These are phyloP conservation scores for Boletus coccyginus DNA, from an alignment of 768 basidiomycete genomes.

Conservation along the genomic window DNA sequence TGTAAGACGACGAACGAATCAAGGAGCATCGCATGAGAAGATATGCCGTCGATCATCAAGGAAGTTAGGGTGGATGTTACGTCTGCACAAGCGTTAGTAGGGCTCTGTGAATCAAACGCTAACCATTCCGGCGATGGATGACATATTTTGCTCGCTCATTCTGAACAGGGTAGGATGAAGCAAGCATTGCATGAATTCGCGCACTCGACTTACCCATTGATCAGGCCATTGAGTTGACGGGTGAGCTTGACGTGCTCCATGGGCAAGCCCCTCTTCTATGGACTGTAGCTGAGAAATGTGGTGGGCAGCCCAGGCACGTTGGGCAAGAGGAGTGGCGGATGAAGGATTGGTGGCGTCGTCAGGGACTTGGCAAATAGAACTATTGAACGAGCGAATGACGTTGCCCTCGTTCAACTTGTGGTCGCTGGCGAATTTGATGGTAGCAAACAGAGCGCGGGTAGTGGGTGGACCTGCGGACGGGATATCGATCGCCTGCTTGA, in stretches of 20 bases:
- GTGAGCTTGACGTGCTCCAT: constrained; percentile 57
- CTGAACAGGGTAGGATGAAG: constrained; percentile 37
- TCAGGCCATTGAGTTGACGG: constrained; percentile 78
- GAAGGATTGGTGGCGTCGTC: not conserved
- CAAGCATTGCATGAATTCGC: not conserved
- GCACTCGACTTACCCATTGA: constrained; percentile 64
- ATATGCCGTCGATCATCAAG: constrained; percentile 75
- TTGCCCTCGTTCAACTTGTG: constrained; percentile 13
- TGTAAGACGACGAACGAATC: constrained; percentile 90
- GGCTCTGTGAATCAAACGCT: constrained; percentile 10
- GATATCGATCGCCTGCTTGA: constrained; percentile 32
- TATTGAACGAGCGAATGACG: constrained; percentile 13
- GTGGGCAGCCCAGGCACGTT: constrained; percentile 32
- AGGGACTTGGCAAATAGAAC: constrained; percentile 1
- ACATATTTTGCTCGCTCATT: constrained; percentile 88
- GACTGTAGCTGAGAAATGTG: constrained; percentile 23
- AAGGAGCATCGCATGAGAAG: constrained; percentile 74
- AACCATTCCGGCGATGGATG: constrained; percentile 75
- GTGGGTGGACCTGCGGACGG: constrained; percentile 16
- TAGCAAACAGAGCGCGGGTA: constrained; percentile 19
- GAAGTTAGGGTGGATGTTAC: constrained; percentile 76
- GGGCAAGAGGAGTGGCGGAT: constrained; percentile 22
- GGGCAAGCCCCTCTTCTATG: constrained; percentile 20
- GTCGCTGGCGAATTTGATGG: constrained; percentile 14
- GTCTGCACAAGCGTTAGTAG: constrained; percentile 45